Base-by-base conservation (phyloP, 2,329 filamentous ascomycete species). In the Sarocladium brachiariae region DNA sequence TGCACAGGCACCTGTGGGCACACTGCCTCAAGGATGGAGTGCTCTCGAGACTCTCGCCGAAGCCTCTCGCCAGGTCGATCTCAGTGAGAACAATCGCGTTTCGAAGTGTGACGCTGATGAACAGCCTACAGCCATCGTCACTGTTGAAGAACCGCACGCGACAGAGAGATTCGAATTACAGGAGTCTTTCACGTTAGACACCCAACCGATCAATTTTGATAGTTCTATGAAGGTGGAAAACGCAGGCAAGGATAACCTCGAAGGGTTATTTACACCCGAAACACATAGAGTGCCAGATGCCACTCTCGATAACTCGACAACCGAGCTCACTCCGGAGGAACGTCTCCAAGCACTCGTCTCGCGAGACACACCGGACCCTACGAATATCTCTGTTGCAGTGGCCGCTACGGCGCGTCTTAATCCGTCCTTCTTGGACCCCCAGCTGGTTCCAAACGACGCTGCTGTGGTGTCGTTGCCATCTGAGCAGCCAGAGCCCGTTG, bases 41-140 rank as follows among this genome's bases (percentile, higher is more conserved):
- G 87, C 88, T 2, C 74, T 96, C 33, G 88, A 95, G 63, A 90
- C 90, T 4, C 75, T 96, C 19, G 90, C 90, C 27, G 90, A 96
- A 67, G 90, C 91, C 0, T 95, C 90, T 47, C 80, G 89, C 48
- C 87, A 88, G 64, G 80, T 93, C 52, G 86, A 87, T 58, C 72
- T 82, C 14, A 78, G 74, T 53, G 77, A 83, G 59, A 82, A 81
- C 61, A 77, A 74, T 49, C 77, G 79, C 57, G 72, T 73, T 51
- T 68, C 77, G 53, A 72, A 60, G 23, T 57, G 54, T 25, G 58
- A 60, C 21, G 18, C 46, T 10, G 56, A 71, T 43, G 55, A 62
- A 10, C 21, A 30, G 14, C 21, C 35, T 16, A 11, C 60, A 18
- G 69, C 54, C 61, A 59, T 52, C 60, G 58, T 53, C 52, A 57